Base-by-base conservation (phyloP, 257 asterid genomes). In the Mentha longifolia region DNA sequence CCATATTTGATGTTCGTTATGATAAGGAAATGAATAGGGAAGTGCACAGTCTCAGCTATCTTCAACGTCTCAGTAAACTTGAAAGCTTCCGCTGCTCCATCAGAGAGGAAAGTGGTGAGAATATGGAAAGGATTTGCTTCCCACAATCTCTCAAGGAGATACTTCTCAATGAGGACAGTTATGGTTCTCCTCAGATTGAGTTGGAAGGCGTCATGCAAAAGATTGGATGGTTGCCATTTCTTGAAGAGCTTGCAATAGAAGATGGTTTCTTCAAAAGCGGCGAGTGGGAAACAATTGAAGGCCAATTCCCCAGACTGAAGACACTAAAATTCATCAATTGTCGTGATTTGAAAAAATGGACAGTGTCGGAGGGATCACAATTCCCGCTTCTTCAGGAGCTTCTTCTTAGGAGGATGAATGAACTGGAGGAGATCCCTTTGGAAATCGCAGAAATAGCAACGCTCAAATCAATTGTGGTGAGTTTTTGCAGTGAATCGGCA, bases 151-250 rank as follows among this genome's bases (percentile, higher is more conserved):
- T 59, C 5, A 31, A 59, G 8, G n/a, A 15, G 1, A 15, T 31
- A 5, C 33, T 0, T 1, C 25, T 30, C 0, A 0, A 0, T 0
- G 3, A 33, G 33, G n/a, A n/a, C n/a, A n/a, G n/a, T n/a, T n/a
- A n/a, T n/a, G n/a, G n/a, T n/a, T n/a, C n/a, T n/a, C 28, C 28
- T 25, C 28, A 1, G 1, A 11, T n/a, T 7, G 8, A 5, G 0
- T 30, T 7, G 25, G 12, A 59, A 8, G 61, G 7, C 14, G 7
- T 59, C 2, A 0, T 31, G 43, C 6, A 7, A 15, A 51, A 25
- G 35, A 2, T 56, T 5, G 0, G 57, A 6, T 8, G 5, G 28
- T 17, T 50, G 8, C 57, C 57, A 0, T 3, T n/a, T 6, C 57
- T 50, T 50, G 5, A 50, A 28, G 17, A 50, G 13, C 13, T 50